phyloP scores from a whole-genome alignment of 2,329 filamentous ascomycete genomes.

The Colletotrichum endophyticum region DNA sequence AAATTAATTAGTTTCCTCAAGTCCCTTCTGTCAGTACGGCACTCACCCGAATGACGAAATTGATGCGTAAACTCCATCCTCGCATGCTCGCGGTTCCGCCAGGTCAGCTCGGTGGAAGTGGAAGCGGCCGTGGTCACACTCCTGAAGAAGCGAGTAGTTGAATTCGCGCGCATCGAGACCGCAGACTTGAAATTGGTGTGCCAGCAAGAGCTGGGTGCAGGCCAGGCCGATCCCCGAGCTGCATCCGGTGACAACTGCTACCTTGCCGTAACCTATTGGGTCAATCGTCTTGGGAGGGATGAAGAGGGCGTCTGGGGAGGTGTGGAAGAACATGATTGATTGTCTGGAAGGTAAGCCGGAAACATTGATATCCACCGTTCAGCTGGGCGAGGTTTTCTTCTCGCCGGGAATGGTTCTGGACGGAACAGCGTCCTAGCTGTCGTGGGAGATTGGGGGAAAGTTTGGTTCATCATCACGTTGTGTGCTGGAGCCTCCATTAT shows the following conservation, averaged over 20 bases:
- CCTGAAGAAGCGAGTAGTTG: conserved; percentile 24
- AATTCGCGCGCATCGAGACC: neutral
- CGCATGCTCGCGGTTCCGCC: conserved; percentile 29
- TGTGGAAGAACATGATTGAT: conserved; percentile 29
- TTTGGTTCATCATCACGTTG: neutral
- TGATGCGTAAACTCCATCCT: conserved; percentile 19
- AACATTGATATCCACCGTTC: neutral
- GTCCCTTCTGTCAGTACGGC: neutral
- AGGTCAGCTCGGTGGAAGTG: conserved; percentile 39
- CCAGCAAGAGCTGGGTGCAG: conserved; percentile 33
- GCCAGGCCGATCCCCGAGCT: conserved; percentile 37
- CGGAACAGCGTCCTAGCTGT: neutral
- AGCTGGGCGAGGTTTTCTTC: neutral
- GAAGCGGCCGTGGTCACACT: conserved; percentile 30
- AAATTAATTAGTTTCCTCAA: neutral
- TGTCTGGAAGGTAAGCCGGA: neutral
- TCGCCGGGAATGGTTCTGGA: neutral
- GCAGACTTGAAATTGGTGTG: conserved; percentile 9
- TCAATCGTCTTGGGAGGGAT: conserved; percentile 26
- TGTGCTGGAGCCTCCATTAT: neutral
- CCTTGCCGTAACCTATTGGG: conserved; percentile 21
- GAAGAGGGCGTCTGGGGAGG: conserved; percentile 26
- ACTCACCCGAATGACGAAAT: conserved; percentile 1
- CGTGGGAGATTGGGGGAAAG: neutral
- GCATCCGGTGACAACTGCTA: conserved; percentile 35